Evolutionary conservation across 2,329 filamentous ascomycete genomes (phyloP), one percentile per base, ranked within the genome.

Genomic region (Passalora sequoiae): DNA sequence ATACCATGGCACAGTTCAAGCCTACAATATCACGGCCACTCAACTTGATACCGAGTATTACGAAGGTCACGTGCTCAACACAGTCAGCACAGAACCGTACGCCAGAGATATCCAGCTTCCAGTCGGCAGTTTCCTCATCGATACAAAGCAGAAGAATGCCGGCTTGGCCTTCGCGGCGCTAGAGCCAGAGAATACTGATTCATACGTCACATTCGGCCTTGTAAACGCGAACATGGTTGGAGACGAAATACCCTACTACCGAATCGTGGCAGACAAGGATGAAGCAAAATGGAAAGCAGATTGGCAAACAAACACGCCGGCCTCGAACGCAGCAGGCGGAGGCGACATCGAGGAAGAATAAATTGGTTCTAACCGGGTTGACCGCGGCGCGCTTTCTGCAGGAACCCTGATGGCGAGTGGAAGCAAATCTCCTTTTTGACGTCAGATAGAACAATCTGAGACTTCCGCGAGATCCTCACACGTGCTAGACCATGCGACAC

Each of bases 111-210:
- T 56, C 2, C 40, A 36, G 6, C 45, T 60, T 12, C 57, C 57
- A 4, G 46, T 42, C 4, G 57, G 55, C 0, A 55, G 49, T 2
- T 58, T 51, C 30, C 46, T 49, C 27, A 50, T 60, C 19, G 49
- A 51, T 31, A 57, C 54, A 3, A 50, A 46, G 44, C 57, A 58
- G 45, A 55, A 54, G 48, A 58, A 58, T 37, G 56, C 54, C 13
- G 55, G 49, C 12, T 51, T 56, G 50, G 53, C 55, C 7, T 57
- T 58, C 45, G 48, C 53, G 19, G 42, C 53, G 9, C 33, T 59
- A 17, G 54, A 60, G 44, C 57, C 57, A n/a, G 57, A 59, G 52
- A 55, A 51, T 19, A 49, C 53, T 30, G 53, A 54, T 33, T 54
- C 49, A 39, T 51, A 51, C 38, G 57, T 49, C 4, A 47, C 43